Evolutionary conservation across 2,329 filamentous ascomycete genomes (phyloP), one percentile per base, ranked within the genome.

Genomic region (Lachnellula arida): DNA sequence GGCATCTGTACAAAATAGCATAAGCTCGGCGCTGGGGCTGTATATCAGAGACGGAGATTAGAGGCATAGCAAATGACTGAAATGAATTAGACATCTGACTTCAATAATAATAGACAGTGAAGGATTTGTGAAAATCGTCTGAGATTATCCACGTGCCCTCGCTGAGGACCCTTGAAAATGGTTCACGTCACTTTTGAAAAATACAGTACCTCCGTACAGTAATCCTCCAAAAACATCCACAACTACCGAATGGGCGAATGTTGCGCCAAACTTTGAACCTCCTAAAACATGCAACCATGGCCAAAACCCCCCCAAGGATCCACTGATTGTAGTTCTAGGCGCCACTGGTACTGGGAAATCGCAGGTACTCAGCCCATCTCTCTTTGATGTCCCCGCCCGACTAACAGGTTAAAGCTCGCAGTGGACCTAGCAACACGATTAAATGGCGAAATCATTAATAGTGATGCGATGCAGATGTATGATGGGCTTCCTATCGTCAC

Each of bases 391-490:
- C 34, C 17, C 7, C 6, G 14, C 4, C 22, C 12, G 44, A 25
- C 58, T 60, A 47, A 65, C 54, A 40, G n/a, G 12, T 49, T 35
- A 28, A 49, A 71, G 69, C 64, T 71, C 63, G 94, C 94, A 8
- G 87, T 99, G 42, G 90, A 96, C 60, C 75, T 99, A 51, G 94
- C 95, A 1, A 79, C 79, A 43, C 83, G 81, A 22, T 92, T 91
- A 73, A 86, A 94, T 71, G 94, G 95, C 68, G 94, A 99, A 72
- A 82, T 99, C 51, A 91, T 99, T 74, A 99, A 99, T 70, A 90
- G 90, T 47, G 94, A 99, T 77, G 94, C 94, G 40, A 96, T 99
- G 91, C 94, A 99, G 71, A 85, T 99, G 74, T 99, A 99, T 72
- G 81, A 82, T 52, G 94, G 94, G 2, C 76, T 99, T 44, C 91